A percentile compares a stretch with the other conserved stretches of the same genome.
Conservation (phyloP, 768 basidiomycete genomes). For the Kwoniella mangroviensis region DNA sequence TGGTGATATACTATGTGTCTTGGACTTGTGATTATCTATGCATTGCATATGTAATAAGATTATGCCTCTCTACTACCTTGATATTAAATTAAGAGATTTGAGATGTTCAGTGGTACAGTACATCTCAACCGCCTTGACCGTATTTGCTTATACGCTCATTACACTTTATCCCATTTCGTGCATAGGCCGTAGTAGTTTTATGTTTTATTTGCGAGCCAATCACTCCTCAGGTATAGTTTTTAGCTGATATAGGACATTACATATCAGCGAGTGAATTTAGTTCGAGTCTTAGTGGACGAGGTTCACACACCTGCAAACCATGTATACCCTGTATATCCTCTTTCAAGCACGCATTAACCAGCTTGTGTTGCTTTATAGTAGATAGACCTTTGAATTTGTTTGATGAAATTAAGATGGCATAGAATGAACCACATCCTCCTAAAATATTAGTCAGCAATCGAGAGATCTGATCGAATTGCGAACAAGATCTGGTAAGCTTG, state of each 20-base stretch:
- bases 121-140: no score
- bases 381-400: slow-evolving; percentile 81
- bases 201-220: no score
- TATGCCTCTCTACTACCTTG: no score
- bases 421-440: slow-evolving; percentile 99
- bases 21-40: not conserved
- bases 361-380: slow-evolving; percentile 88
- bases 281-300: no score
- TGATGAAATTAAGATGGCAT: slow-evolving; percentile 86
- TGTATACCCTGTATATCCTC: slow-evolving; percentile 89
- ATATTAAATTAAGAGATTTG: no score
- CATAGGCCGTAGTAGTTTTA: not conserved
- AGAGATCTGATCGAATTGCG: no score
- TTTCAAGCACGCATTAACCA: slow-evolving; percentile 84
- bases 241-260: slow-evolving; percentile 20
- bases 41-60: no score
- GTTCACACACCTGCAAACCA: slow-evolving; percentile 77
- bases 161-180: not conserved
- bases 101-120: no score
- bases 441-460: slow-evolving; percentile 11
- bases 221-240: slow-evolving; percentile 50
- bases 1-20: not conserved
- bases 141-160: no score
- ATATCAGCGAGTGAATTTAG: slow-evolving; percentile 9
- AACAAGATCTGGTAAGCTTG: not conserved